These are phyloP conservation scores for Takashimella tepidaria DNA, from an alignment of 1,284 basidiomycete species.

Conservation along the genomic window DNA sequence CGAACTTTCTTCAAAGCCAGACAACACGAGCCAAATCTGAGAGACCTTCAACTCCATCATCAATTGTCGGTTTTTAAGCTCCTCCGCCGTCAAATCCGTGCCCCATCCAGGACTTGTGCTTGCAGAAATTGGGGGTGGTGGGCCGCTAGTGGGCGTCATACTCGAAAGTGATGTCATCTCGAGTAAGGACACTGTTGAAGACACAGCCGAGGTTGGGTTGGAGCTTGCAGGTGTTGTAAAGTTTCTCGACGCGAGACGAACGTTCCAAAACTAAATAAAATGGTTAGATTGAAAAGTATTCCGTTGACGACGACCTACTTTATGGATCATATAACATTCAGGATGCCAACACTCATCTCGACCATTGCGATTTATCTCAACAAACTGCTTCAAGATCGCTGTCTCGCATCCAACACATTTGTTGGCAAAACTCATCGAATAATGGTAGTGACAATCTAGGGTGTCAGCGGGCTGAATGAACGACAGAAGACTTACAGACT, in stretches of 20 bases:
- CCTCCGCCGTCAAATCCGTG: constrained; percentile 64
- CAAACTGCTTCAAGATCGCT: constrained; percentile 99
- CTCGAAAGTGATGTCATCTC: constrained; percentile 32
- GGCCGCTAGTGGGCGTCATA: constrained; percentile 43
- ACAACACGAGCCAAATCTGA: constrained; percentile 98
- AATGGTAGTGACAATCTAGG: constrained; percentile 85
- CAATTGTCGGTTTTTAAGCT: constrained; percentile 87
- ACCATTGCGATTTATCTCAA: constrained; percentile 98
- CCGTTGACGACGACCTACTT: constrained; percentile 54
- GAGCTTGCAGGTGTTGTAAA: constrained; percentile 50
- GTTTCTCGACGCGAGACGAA: constrained; percentile 78
- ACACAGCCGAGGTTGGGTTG: constrained; percentile 55
- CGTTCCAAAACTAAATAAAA: constrained; percentile 95
- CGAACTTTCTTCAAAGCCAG: constrained; percentile 96
- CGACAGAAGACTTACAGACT: constrained; percentile 56
- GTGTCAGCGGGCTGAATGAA: not conserved
- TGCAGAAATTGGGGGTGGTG: not conserved
- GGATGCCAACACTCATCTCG: constrained; percentile 99
- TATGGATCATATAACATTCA: constrained; percentile 99
- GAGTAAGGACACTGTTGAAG: constrained; percentile 41
- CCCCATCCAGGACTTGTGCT: constrained; percentile 12
- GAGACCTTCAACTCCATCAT: constrained; percentile 97
- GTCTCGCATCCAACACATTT: constrained; percentile 97
- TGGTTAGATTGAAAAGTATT: constrained; percentile 1
- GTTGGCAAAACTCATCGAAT: constrained; percentile 95